phyloP scores from a whole-genome alignment of 2,329 filamentous ascomycete species.

The Exophiala spinifera region DNA sequence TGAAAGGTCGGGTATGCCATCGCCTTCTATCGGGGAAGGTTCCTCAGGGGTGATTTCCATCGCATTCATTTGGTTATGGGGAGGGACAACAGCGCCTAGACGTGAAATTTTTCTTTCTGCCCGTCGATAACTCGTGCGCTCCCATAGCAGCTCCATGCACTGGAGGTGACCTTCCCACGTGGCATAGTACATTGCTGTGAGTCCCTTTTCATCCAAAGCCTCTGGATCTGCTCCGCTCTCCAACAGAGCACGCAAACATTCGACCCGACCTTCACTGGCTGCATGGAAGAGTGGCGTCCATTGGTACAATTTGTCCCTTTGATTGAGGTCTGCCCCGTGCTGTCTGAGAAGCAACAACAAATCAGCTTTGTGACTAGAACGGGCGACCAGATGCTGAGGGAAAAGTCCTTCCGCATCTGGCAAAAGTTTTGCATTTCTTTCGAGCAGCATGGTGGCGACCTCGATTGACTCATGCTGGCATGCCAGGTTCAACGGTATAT shows the following conservation, averaged over 20 bases:
- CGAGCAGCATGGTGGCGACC: constrained; percentile 80
- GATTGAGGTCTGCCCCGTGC: constrained; percentile 85
- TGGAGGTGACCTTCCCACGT: constrained; percentile 96
- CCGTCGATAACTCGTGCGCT: constrained; percentile 30
- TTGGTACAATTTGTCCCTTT: constrained; percentile 91
- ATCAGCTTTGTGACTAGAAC: constrained; percentile 77
- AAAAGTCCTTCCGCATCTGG: constrained; percentile 94
- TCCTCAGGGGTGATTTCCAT: constrained; percentile 27
- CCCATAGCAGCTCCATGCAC: constrained; percentile 80
- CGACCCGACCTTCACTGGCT: constrained; percentile 90
- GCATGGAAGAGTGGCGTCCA: constrained; percentile 97
- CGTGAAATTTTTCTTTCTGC: constrained; percentile 15
- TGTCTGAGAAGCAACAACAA: constrained; percentile 76
- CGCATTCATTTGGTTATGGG: constrained; percentile 19
- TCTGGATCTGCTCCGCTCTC: constrained; percentile 74
- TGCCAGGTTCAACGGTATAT: constrained; percentile 89
- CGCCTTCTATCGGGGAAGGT: constrained; percentile 43
- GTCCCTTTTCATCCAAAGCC: constrained; percentile 83
- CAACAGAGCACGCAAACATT: constrained; percentile 77
- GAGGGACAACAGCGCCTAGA: constrained; percentile 14
- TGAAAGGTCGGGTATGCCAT: constrained; percentile 87
- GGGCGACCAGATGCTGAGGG: constrained; percentile 92
- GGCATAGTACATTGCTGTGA: constrained; percentile 96
- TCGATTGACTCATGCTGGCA: constrained; percentile 87
- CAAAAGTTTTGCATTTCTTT: constrained; percentile 76